A percentile compares a stretch with the other conserved stretches of the same genome.
Evolutionary conservation across 1,139 yeast species (phyloP).

Genomic region (Kodamaea plutei): DNA sequence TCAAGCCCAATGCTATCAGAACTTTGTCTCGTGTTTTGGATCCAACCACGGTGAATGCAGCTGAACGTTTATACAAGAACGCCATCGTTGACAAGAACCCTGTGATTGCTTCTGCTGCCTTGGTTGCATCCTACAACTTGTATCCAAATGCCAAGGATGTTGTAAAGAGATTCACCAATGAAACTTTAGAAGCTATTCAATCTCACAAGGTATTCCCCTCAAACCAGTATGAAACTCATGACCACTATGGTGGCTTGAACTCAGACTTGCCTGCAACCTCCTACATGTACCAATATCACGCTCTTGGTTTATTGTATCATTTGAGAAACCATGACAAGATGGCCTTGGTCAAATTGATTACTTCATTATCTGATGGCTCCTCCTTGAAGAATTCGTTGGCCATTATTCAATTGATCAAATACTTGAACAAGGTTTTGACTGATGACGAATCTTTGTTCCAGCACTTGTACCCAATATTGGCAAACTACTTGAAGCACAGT

Average conservation of each 20-base stretch:
- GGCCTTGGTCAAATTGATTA: constrained; percentile 89
- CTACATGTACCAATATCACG: constrained; percentile 91
- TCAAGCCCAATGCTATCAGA: constrained; percentile 93
- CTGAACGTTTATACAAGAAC: constrained; percentile 88
- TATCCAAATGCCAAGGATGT: constrained; percentile 88
- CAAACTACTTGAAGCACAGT: constrained; percentile 72
- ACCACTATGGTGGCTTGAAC: constrained; percentile 48
- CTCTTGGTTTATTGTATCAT: constrained; percentile 83
- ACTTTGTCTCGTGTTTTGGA: constrained; percentile 88
- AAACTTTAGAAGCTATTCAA: constrained; percentile 81
- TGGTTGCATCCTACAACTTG: constrained; percentile 84
- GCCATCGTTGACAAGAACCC: constrained; percentile 92
- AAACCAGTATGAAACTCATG: constrained; percentile 51
- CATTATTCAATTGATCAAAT: constrained; percentile 78
- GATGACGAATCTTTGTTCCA: constrained; percentile 54
- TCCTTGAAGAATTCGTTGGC: constrained; percentile 73
- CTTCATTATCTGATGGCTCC: constrained; percentile 63
- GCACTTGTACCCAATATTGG: constrained; percentile 61
- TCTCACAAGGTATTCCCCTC: constrained; percentile 67
- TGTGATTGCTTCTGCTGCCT: constrained; percentile 84
- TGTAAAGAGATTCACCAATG: constrained; percentile 90
- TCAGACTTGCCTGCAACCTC: constrained; percentile 61
- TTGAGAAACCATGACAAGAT: constrained; percentile 88
- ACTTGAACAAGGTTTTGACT: constrained; percentile 63
- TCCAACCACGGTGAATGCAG: constrained; percentile 87